These are phyloP conservation scores for Lentinula novae-zelandiae DNA, from an alignment of 1,284 basidiomycete genomes.

Conservation along the genomic window DNA sequence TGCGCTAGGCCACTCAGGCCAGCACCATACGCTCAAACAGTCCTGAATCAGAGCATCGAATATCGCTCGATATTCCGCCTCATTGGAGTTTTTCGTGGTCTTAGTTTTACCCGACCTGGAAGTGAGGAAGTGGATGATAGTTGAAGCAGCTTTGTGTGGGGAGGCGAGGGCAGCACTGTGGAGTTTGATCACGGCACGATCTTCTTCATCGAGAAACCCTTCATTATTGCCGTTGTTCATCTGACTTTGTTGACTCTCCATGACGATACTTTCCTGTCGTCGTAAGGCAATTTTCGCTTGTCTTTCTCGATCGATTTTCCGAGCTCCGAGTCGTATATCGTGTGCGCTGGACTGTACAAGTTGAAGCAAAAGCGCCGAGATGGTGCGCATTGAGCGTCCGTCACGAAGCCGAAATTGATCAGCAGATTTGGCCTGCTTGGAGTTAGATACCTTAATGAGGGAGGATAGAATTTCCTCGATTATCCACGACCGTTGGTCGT, in stretches of 20 bases:
- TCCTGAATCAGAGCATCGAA: conserved; percentile 90
- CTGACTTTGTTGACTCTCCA: conserved; percentile 30
- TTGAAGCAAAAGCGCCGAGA: conserved; percentile 89
- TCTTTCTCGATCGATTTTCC: conserved; percentile 56
- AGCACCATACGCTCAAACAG: conserved; percentile 83
- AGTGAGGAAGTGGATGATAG: conserved; percentile 82
- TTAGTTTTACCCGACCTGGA: conserved; percentile 84
- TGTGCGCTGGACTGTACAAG: conserved; percentile 93
- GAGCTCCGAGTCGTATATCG: conserved; percentile 65
- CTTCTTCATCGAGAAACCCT: conserved; percentile 61
- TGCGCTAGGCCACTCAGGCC: conserved; percentile 97
- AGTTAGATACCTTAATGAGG: conserved; percentile 85
- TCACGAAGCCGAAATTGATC: conserved; percentile 85
- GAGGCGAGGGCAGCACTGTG: conserved; percentile 71
- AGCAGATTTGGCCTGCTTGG: conserved; percentile 67
- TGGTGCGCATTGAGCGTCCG: conserved; percentile 84
- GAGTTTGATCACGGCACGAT: conserved; percentile 65
- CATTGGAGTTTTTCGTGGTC: conserved; percentile 81
- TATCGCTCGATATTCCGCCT: conserved; percentile 87
- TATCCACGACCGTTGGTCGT: conserved; percentile 91
- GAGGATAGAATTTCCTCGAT: conserved; percentile 93
- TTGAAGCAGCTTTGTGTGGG: conserved; percentile 79
- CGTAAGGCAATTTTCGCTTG: conserved; percentile 58
- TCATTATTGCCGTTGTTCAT: conserved; percentile 25
- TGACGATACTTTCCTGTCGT: conserved; percentile 53